A percentile compares a stretch with the other conserved stretches of the same genome.
Evolutionary conservation across 179 eudicot species (phyloP).

Genomic region (Camellia oleifera): DNA sequence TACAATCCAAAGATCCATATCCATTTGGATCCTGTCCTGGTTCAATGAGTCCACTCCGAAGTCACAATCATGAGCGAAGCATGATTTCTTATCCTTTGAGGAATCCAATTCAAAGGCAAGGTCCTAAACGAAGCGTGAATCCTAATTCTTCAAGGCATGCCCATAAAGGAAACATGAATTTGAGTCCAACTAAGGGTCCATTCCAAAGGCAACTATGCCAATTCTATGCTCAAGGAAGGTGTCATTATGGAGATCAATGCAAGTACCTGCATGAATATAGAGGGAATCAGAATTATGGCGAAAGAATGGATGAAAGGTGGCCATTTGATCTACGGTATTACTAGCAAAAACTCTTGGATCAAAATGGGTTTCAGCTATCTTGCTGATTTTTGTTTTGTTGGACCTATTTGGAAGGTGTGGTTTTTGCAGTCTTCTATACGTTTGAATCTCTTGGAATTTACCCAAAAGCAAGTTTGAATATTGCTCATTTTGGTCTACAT

Average conservation of each 20-base stretch:
- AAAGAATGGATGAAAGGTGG: neutral
- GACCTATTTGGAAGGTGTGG: neutral
- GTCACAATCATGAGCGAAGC: conserved; percentile 13
- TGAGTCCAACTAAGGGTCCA: neutral
- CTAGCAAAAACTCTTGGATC: neutral
- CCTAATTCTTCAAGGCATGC: conserved; percentile 11
- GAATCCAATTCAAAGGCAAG: neutral
- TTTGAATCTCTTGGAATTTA: neutral
- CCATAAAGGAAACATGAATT: neutral
- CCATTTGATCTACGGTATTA: neutral
- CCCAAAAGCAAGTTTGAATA: neutral
- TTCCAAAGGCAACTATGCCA: conserved; percentile 36
- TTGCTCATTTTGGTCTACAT: too few species aligned
- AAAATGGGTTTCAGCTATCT: conserved; percentile 12
- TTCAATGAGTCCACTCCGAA: conserved; percentile 4
- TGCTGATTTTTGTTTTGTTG: conserved; percentile 12
- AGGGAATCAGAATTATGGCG: neutral
- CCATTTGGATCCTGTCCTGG: too few species aligned
- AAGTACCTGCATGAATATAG: conserved; percentile 50
- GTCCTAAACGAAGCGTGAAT: neutral
- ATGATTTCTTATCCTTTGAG: neutral
- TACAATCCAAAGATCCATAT: too few species aligned
- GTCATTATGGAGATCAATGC: conserved; percentile 55
- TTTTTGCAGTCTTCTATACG: neutral
- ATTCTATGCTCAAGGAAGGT: conserved; percentile 56